Evolutionary conservation across 2,329 filamentous ascomycete species (phyloP), one percentile per base, ranked within the genome.

Genomic region (Xylariaceae sp.): DNA sequence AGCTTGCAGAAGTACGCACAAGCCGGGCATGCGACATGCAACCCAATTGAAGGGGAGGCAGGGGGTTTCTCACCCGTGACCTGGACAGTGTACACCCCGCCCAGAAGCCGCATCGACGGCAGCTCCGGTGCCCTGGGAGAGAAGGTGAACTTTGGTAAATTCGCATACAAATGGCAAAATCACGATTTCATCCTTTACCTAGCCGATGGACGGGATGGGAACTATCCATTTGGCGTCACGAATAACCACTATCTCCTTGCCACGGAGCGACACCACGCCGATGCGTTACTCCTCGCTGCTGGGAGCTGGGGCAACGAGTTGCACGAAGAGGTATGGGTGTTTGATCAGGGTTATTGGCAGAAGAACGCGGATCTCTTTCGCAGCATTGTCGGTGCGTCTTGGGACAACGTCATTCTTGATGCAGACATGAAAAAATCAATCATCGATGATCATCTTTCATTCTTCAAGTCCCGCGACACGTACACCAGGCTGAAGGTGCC

Each of bases 331-430:
- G 76, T 87, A 30, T 82, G 82, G 72, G 81, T 89, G 0, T 88
- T 81, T 58, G 83, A 88, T 55, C 62, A 74, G 12, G 81, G 82
- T 4, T 71, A 52, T 36, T 89, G 85, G 85, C 69, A 76, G 61
- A 87, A 86, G 69, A 81, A 72, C 60, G 68, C 68, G 3, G 80
- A 83, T 54, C 71, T 89, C 18, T 89, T 74, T 66, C 60, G 77
- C 9, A 82, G 74, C 60, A 68, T 77, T 14, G 71, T 74, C 60
- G 76, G 78, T 41, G 68, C 81, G 0, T 73, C 71, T 27, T 88
- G 83, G 85, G 76, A 81, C 11, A 76, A 80, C 55, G 84, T 89
- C 2, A 87, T 89, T 42, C 71, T 89, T 7, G 81, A 86, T 27
- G 68, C 77, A 27, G 69, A 70, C 10, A 85, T 85, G 78, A 89